phyloP scores from a whole-genome alignment of 176 grass and related monocot genomes.

The Oryza rufipogon region DNA sequence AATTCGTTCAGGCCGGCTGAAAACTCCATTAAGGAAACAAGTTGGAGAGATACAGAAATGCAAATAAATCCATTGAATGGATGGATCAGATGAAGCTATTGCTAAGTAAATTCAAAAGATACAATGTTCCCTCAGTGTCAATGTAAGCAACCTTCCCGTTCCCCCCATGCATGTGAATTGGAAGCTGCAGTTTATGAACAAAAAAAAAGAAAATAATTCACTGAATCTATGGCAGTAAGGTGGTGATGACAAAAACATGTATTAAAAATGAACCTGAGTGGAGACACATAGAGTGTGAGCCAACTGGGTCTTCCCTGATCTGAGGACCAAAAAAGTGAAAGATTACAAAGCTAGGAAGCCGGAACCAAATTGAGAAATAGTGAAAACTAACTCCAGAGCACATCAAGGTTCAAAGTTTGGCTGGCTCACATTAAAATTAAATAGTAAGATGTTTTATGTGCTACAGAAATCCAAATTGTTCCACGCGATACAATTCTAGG shows the following conservation, averaged over 20 bases:
- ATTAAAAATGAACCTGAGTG: slow-evolving; percentile 54
- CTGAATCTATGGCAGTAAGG: background rate
- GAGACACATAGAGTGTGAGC: slow-evolving; percentile 84
- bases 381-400: background rate
- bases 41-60: slow-evolving; percentile 9
- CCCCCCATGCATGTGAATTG: slow-evolving; percentile 82
- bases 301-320: slow-evolving; percentile 89
- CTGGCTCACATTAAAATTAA: background rate
- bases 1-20: slow-evolving; percentile 83
- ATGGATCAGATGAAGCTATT: slow-evolving; percentile 21
- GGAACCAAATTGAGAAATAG: slow-evolving; percentile 20
- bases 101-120: slow-evolving; percentile 43
- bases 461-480: background rate
- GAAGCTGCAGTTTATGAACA: slow-evolving; percentile 58
- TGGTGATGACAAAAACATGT: background rate
- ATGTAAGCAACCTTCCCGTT: slow-evolving; percentile 90
- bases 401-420: background rate
- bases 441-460: background rate
- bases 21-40: slow-evolving; percentile 53
- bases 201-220: slow-evolving; percentile 9
- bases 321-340: slow-evolving; percentile 35
- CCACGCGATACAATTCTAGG: background rate
- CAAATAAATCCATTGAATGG: slow-evolving; percentile 17
- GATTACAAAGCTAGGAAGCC: background rate
- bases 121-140: slow-evolving; percentile 80